Base-by-base conservation (phyloP, 352 stramenopile genomes). In the Lagenidium sp. region DNA sequence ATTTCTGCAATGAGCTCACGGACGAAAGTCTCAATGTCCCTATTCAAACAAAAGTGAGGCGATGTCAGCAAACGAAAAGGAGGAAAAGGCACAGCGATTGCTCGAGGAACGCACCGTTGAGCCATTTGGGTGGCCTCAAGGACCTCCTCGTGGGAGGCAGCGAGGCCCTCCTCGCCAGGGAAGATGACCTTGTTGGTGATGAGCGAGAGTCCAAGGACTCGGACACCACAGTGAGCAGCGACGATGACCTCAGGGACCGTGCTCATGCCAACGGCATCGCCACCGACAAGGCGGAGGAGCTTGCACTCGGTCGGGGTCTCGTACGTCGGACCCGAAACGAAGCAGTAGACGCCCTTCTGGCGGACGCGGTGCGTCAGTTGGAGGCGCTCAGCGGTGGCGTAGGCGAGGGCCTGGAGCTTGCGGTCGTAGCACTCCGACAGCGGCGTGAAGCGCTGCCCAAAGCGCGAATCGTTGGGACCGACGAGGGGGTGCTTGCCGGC, bases 161-260 rank as follows among this genome's bases (percentile, higher is more conserved):
- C 67, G n/a, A 50, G 35, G 36, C 71, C 72, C 19, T 86, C 81
- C 43, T 95, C 65, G 12, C 84, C 88, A 8, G 80, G 78, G 55
- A 82, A 91, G 26, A 94, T 77, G 24, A 78, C 75, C 51, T 84
- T 86, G 68, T 99, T 98, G 18, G 95, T 99, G 57, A 99, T 98
- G 20, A 98, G 60, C 37, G 83, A 97, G 23, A 99, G 54, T n/a
- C 87, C 95, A 30, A 99, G 67, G 11, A 98, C 90, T 55, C 94
- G 82, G 46, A 99, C 81, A 6, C 91, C 93, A 41, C 86, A 96
- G 64, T 99, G 95, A 41, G 83, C 75, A 2, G 94, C 94, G 16
- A 97, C 93, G n/a, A 98, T 87, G 34, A 98, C 87, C 58, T 98
- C 96, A 0, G 95, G 95, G 15, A 97, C 85, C 0, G 95, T 98